Base-by-base conservation (phyloP, 2,329 filamentous ascomycete species). In the Aspergillaceae sp. region DNA sequence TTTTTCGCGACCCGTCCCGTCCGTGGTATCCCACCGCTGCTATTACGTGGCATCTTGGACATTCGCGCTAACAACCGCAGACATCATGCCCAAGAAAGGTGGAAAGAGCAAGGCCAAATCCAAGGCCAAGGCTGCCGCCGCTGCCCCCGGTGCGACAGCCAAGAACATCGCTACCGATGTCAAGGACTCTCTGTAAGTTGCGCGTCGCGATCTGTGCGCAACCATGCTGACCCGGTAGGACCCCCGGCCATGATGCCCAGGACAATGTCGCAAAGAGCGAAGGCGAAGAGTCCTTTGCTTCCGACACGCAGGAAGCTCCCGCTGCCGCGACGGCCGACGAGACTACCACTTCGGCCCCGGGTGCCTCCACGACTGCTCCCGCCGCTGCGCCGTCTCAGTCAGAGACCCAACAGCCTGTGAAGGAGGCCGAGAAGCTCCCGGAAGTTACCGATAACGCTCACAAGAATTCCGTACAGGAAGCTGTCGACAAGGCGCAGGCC, bases 41-140 rank as follows among this genome's bases (percentile, higher is more conserved):
- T 19, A 19, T 19, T 19, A 42, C 32, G 32, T 42, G 29, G 32
- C 32, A 19, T 34, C 41, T 35, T 42, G 28, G n/a, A 4, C 28
- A 3, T n/a, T 38, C 6, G 35, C 35, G 3, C 35, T 38, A 38
- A 38, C 10, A 10, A 41, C 8, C 42, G 38, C 37, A 40, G 52
- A 26, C 56, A 62, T 41, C 45, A 64, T 65, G 62, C 32, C 59
- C 33, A 65, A 64, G 56, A 64, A 63, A 54, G 60, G 62, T 54
- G 62, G 61, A 54, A 65, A 58, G 48, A 27, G 41, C 26, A 56
- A 55, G 52, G 51, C 48, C 48, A 63, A 61, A 50, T 57, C 56
- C 46, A 58, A 56, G 46, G 57, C 58, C 51, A 51, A 51, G 29
- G 41, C 29, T 27, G 40, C 40, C 42, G 52, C 56, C 34, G 56